Evolutionary conservation across 768 basidiomycete species (phyloP), one percentile per base, ranked within the genome.

Genomic region (Macrolepiota dolichaula): DNA sequence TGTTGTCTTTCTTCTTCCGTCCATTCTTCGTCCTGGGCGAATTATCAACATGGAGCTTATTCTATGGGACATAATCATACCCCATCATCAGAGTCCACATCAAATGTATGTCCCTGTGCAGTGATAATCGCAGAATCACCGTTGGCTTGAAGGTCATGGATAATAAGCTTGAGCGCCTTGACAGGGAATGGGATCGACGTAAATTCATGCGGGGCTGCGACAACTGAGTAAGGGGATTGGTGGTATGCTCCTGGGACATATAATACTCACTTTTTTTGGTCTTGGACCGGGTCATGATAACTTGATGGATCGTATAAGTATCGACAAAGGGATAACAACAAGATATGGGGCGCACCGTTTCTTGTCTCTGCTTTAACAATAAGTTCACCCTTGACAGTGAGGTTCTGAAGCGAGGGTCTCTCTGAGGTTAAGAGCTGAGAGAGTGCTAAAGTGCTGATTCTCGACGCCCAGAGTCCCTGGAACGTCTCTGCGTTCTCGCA

Each of bases 201-300:
- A 71, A 92, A 98, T 70, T 94, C 87, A 58, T 88, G 88, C 1
- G 97, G 96, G 40, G 80, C 94, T 97, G 69, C 5, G 65, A 59
- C 65, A 56, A 36, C 35, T 51, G 37, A 62, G 29, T 60, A 24
- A 63, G 59, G 32, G 55, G 32, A 61, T 55, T 44, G 62, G 53
- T 62, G 51, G 68, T 27, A 50, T 62, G 52, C 15, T 42, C 27
- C 19, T 15, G 55, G 24, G 22, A n/a, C 12, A 24, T 35, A 47
- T 46, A 24, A 61, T 62, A 74, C 89, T 72, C 74, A 97, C 96
- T 89, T 65, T 79, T 81, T 77, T 87, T 92, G 54, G 97, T 92
- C 68, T 86, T 82, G 35, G 96, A 96, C 63, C 97, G 86, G 51
- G 97, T 98, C 92, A 98, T 94, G 73, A 98, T 98, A 68, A 94